These are phyloP conservation scores for Sugiyamaella novakii DNA, from an alignment of 1,139 yeast species.

Conservation along the genomic window DNA sequence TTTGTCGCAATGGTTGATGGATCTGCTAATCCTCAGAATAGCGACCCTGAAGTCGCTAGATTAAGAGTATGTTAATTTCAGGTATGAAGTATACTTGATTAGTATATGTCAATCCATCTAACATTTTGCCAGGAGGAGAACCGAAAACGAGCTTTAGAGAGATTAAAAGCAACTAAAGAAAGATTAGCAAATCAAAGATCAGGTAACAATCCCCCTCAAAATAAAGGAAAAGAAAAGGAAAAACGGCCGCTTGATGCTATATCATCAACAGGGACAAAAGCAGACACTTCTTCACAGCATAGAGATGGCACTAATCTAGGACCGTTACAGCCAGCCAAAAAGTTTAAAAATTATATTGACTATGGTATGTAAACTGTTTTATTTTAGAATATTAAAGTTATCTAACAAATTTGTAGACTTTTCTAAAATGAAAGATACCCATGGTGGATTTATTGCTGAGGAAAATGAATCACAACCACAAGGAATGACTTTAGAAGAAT, in stretches of 20 bases:
- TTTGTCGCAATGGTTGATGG: background rate
- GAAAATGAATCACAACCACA: constrained; percentile 45
- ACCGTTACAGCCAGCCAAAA: constrained; percentile 32
- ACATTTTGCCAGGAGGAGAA: constrained; percentile 48
- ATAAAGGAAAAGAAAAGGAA: constrained; percentile 13
- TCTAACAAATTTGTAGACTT: constrained; percentile 48
- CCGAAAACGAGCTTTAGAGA: constrained; percentile 59
- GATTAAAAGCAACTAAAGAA: constrained; percentile 52
- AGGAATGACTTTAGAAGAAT: constrained; percentile 65
- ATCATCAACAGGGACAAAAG: constrained; percentile 10
- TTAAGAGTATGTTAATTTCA: constrained; percentile 6
- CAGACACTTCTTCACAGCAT: constrained; percentile 20
- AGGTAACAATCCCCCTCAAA: background rate
- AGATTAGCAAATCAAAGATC: constrained; percentile 31
- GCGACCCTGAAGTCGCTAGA: background rate
- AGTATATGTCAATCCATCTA: too few relatives aligned
- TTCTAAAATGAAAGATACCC: constrained; percentile 82
- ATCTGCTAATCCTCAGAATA: background rate
- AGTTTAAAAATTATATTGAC: constrained; percentile 70
- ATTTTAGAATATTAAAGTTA: constrained; percentile 5
- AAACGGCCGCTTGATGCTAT: constrained; percentile 8
- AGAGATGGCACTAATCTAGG: constrained; percentile 30
- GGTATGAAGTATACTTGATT: too few relatives aligned
- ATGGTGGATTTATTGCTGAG: constrained; percentile 78
- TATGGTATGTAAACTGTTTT: constrained; percentile 48